These are phyloP conservation scores for Plasmodium fragile DNA, from an alignment of 169 alveolate species.

Conservation along the genomic window DNA sequence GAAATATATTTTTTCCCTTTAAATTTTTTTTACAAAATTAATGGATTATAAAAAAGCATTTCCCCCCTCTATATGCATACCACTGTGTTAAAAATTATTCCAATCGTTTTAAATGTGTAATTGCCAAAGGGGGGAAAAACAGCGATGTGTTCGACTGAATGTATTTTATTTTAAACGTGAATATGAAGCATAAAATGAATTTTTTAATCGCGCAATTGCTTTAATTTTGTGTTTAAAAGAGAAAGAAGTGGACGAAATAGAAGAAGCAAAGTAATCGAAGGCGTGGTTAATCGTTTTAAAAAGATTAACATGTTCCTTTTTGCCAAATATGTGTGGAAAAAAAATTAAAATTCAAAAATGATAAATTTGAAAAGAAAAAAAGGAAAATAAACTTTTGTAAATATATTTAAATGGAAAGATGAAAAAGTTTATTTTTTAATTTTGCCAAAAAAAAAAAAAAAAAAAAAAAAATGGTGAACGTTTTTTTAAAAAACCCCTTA, in stretches of 20 bases:
- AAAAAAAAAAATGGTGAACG: too few species aligned
- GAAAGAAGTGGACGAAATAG: not conserved
- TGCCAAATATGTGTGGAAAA: not conserved
- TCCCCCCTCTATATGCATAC: not conserved
- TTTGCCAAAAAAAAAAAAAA: slow-evolving; percentile 9
- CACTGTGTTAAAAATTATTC: not conserved
- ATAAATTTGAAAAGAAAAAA: slow-evolving; percentile 2
- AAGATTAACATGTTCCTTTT: not conserved
- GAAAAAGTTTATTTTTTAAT: not conserved
- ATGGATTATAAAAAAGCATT: not conserved
- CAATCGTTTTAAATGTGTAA: not conserved
- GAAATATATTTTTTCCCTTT: not conserved
- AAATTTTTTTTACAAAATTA: not conserved
- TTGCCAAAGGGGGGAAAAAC: not conserved
- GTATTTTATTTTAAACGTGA: not conserved
- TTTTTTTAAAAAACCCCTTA: slow-evolving; percentile 18
- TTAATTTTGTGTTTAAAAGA: not conserved
- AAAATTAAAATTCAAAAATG: not conserved
- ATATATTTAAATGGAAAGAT: slow-evolving; percentile 10
- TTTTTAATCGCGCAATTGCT: not conserved
- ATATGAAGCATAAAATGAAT: not conserved
- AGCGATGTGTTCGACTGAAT: not conserved
- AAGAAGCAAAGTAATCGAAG: not conserved
- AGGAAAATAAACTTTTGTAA: not conserved
- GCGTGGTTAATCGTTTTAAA: not conserved